phyloP scores from a whole-genome alignment of 148 eudicot genomes.

The Polygonum maritimum region DNA sequence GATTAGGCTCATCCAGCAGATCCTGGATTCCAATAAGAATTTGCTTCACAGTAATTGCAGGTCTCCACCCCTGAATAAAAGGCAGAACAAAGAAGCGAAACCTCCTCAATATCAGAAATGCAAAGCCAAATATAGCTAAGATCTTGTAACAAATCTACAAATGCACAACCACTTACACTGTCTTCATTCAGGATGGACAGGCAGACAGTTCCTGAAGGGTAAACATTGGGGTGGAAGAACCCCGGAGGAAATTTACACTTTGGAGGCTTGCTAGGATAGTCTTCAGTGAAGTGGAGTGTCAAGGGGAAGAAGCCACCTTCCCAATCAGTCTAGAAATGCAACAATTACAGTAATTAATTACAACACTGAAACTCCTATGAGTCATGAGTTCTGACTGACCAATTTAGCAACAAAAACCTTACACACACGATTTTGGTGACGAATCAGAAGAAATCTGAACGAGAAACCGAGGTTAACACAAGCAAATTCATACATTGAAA shows the following conservation, averaged over 20 bases:
- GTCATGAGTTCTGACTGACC: background rate
- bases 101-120: background rate
- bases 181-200: constrained; percentile 79
- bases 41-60: constrained; percentile 87
- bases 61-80: constrained; percentile 65
- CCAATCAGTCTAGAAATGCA: constrained; percentile 69
- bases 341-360: background rate
- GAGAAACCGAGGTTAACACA: background rate
- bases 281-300: constrained; percentile 71
- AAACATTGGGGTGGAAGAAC: constrained; percentile 88
- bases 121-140: background rate
- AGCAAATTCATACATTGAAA: background rate
- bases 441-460: background rate
- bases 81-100: constrained; percentile 4
- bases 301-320: constrained; percentile 74
- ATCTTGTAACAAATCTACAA: background rate
- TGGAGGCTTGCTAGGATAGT: constrained; percentile 88
- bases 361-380: background rate
- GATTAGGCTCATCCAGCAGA: constrained; percentile 68
- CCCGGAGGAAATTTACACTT: constrained; percentile 70
- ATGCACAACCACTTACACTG: constrained; percentile 38
- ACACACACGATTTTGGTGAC: background rate
- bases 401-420: background rate
- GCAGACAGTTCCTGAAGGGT: constrained; percentile 83
- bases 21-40: constrained; percentile 81